phyloP scores from a whole-genome alignment of 352 stramenopile species.

The Globisporangium rhizosaccharum region DNA sequence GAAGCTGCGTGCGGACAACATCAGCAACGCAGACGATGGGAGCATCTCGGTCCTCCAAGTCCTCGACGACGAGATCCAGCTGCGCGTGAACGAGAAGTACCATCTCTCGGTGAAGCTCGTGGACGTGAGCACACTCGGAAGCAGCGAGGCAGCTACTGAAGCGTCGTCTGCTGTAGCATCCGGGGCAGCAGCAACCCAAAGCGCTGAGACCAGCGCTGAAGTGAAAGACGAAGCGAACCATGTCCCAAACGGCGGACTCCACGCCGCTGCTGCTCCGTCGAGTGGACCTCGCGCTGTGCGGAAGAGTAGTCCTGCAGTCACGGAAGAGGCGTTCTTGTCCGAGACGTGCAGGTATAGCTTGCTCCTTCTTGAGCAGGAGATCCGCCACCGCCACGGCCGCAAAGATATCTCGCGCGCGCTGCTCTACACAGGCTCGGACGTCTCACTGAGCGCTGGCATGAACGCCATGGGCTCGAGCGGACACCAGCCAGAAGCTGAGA shows the following conservation, averaged over 20 bases:
- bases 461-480: not conserved
- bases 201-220: slow-evolving; percentile 7
- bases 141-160: not conserved
- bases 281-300: too few relatives aligned
- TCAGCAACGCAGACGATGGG: slow-evolving; percentile 18
- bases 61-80: slow-evolving; percentile 74
- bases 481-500: slow-evolving; percentile 29
- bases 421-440: slow-evolving; percentile 38
- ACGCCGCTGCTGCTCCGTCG: not conserved
- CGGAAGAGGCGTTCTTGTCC: slow-evolving; percentile 39
- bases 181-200: not conserved
- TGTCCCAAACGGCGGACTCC: slow-evolving; percentile 15
- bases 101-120: slow-evolving; percentile 65
- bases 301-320: not conserved
- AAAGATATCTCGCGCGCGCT: slow-evolving; percentile 63
- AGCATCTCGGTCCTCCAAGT: slow-evolving; percentile 71
- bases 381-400: slow-evolving; percentile 63
- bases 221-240: slow-evolving; percentile 22
- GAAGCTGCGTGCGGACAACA: slow-evolving; percentile 34
- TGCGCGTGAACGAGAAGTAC: slow-evolving; percentile 74
- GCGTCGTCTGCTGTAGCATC: not conserved
- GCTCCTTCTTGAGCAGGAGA: slow-evolving; percentile 77
- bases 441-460: not conserved
- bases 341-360: slow-evolving; percentile 67
- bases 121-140: slow-evolving; percentile 45